These are phyloP conservation scores for Hanseniaspora nectarophila DNA, from an alignment of 805 yeast genomes.

Conservation along the genomic window DNA sequence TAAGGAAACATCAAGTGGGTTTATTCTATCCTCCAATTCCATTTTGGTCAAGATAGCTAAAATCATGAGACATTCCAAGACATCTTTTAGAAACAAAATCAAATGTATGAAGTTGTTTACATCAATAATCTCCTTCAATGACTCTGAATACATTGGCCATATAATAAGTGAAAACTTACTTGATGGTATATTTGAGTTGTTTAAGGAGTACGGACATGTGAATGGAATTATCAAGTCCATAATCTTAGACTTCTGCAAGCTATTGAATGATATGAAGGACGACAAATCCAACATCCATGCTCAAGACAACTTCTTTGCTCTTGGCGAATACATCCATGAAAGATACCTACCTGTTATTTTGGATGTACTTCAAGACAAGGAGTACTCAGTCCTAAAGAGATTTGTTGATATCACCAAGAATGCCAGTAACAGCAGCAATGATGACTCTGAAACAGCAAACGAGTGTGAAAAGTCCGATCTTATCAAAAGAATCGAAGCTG, in stretches of 20 bases:
- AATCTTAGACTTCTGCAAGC: slow-evolving; percentile 7
- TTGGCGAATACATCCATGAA: slow-evolving; percentile 1
- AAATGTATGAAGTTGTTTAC: slow-evolving; percentile 8
- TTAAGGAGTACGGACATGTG: neutral
- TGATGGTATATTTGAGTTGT: slow-evolving; percentile 1
- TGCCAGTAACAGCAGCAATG: neutral
- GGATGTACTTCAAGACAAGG: neutral
- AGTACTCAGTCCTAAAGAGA: slow-evolving; percentile 4
- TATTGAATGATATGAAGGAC: slow-evolving; percentile 8
- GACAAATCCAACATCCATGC: neutral
- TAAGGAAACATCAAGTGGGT: neutral
- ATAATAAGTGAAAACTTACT: neutral
- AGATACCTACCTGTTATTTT: neutral
- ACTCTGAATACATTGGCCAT: slow-evolving; percentile 5
- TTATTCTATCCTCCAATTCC: neutral
- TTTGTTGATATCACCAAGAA: neutral
- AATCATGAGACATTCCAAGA: neutral
- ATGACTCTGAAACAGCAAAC: neutral
- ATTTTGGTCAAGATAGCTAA: neutral
- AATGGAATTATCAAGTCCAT: slow-evolving; percentile 4
- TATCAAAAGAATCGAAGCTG: slow-evolving; percentile 1
- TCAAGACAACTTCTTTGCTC: slow-evolving; percentile 1
- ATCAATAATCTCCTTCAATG: slow-evolving; percentile 2
- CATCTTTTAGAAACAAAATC: slow-evolving; percentile 6
- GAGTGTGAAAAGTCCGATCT: neutral